Base-by-base conservation (phyloP, 176 grass and related monocot genomes). In the Thalia dealbata region DNA sequence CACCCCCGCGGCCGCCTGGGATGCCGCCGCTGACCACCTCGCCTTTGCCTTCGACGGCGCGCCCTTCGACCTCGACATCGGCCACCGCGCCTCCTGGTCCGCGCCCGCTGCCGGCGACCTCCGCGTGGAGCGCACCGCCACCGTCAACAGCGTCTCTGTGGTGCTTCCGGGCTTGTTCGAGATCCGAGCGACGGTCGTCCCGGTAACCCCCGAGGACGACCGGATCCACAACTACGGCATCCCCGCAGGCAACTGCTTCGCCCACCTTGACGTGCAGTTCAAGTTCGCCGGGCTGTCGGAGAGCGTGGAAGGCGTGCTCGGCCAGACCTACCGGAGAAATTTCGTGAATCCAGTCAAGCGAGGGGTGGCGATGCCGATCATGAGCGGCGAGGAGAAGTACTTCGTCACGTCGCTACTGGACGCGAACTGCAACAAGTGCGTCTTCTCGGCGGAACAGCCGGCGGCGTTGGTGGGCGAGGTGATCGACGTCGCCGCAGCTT, bases 131-230 rank as follows among this genome's bases (percentile, higher is more conserved):
- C 84, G 79, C 46, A 78, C 77, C 62, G 69, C 61, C 56, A 68
- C 75, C 15, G 75, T 77, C 75, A 86, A 86, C 67, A 52, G 63
- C 16, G 73, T 86, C 6, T 32, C 73, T 0, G 27, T 86, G 59
- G 28, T 66, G 5, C 63, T 82, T 14, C 70, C 62, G 1, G 66
- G 67, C 18, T 23, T 46, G 27, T 86, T 86, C 26, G 73, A 79
- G 60, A n/a, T 86, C 21, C 78, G 62, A 61, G 79, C 84, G 6
- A 63, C 63, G 24, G 79, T 78, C 10, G 71, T 75, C 12, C 84
- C 84, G 6, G 80, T 86, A 48, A 86, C 84, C 3, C 12, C 62
- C 21, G 84, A 86, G 64, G 84, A 86, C 30, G 66, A 70, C 4
- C 52, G 66, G 76, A 70, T 52, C 35, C 63, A 73, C 56, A 61